Evolutionary conservation across 495 filamentous ascomycete genomes (phyloP), one percentile per base, ranked within the genome.

Genomic region (Penicillium egyptiacum): DNA sequence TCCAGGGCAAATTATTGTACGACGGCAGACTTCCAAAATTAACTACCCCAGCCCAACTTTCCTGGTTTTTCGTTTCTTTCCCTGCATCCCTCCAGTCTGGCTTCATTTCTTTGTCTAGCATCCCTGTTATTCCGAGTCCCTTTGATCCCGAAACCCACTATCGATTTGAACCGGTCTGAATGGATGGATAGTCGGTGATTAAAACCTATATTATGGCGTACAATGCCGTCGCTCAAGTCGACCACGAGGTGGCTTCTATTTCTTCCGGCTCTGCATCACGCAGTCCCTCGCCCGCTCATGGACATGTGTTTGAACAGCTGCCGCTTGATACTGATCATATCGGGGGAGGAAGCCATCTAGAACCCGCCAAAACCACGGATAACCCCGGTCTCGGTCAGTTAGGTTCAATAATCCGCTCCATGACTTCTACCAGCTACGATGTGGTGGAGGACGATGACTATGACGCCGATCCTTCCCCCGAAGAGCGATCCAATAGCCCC

Each of bases 391-490:
- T 72, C 17, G 50, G 61, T 25, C 54, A 56, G n/a, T 53, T 77
- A 35, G 63, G 67, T 39, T 75, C 71, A n/a, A 70, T 76, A 60
- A 72, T 76, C 61, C 70, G 70, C 37, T 76, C 76, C 26, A 71
- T 75, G 71, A 74, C 70, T 46, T 66, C 71, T 39, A 59, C 72
- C 16, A 75, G 64, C 57, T 79, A 79, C 63, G 77, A 78, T 35
- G 61, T 78, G 47, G 70, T 78, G 40, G 77, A 79, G 56, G 75
- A 71, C 31, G 75, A 79, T 59, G 75, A 78, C 64, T 78, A 78
- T 55, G 70, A 71, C 51, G 70, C 66, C 62, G 70, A 70, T 71
- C 69, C 59, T 56, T 49, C 68, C 59, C 60, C 57, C 50, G 49
- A 58, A 41, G 65, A 56, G 57, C 62, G 50, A 57, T 58, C 67